phyloP scores from a whole-genome alignment of 148 eudicot genomes.

The Euryodendron excelsum region DNA sequence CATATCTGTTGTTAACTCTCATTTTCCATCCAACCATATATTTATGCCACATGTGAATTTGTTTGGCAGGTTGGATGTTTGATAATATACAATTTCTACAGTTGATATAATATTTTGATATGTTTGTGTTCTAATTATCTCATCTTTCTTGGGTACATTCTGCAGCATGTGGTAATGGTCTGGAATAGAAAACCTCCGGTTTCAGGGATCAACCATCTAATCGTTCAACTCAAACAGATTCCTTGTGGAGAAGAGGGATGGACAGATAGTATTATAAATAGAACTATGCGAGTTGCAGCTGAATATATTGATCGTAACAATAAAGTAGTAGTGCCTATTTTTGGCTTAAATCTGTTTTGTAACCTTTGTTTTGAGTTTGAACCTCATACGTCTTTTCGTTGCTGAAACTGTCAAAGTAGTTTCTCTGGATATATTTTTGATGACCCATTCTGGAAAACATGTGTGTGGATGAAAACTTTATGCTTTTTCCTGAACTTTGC shows the following conservation, averaged over 20 bases:
- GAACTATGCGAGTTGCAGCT: neutral
- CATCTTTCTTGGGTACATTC: neutral
- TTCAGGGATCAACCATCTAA: neutral
- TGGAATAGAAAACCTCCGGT: neutral
- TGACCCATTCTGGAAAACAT: neutral
- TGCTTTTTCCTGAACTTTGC: neutral
- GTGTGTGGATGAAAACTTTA: neutral
- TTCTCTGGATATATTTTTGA: neutral
- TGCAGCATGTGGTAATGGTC: neutral
- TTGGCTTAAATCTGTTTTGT: neutral
- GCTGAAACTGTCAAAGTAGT: neutral
- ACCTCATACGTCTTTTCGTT: neutral
- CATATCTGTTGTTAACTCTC: neutral
- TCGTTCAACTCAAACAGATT: neutral
- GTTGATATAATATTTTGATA: neutral
- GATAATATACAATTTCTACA: neutral
- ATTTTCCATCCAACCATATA: neutral
- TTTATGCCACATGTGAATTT: no score
- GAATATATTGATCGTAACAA: neutral
- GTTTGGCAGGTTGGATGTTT: neutral
- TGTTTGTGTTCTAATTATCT: slow-evolving; percentile 3
- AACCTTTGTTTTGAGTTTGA: neutral
- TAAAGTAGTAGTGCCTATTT: neutral
- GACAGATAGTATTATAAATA: neutral
- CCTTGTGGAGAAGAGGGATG: neutral